Conservation (phyloP, 768 basidiomycete genomes). For the Rhodotorula toruloides region DNA sequence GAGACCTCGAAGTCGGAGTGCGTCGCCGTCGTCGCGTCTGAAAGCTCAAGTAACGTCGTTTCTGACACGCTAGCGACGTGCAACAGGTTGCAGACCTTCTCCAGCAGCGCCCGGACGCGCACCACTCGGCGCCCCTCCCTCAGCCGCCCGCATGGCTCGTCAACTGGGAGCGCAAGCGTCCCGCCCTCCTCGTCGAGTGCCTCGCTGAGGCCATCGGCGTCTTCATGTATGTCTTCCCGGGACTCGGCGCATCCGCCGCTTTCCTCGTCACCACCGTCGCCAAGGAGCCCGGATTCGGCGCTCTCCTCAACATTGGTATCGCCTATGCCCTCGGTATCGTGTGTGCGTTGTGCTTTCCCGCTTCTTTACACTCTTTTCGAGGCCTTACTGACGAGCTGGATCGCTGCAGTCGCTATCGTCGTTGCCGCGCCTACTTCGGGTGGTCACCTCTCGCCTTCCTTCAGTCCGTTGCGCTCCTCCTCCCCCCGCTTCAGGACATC, state of each 20-base stretch:
- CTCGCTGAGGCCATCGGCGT: slow-evolving; percentile 58
- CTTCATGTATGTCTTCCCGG: slow-evolving; percentile 51
- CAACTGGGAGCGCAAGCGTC: slow-evolving; percentile 30
- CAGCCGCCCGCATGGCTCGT: slow-evolving; percentile 15
- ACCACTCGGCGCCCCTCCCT: slow-evolving; percentile 13
- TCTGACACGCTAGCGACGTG: background rate
- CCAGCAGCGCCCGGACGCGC: background rate
- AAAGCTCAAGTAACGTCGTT: background rate
- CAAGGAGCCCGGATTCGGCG: slow-evolving; percentile 52
- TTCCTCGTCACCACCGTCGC: slow-evolving; percentile 54
- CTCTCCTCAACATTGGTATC: slow-evolving; percentile 57
- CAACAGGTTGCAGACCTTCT: slow-evolving; percentile 26
- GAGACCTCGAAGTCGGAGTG: slow-evolving; percentile 34
- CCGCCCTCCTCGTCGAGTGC: slow-evolving; percentile 50
- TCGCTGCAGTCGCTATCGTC: slow-evolving; percentile 51
- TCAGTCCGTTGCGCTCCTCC: slow-evolving; percentile 48
- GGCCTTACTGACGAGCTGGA: background rate
- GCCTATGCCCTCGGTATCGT: slow-evolving; percentile 60
- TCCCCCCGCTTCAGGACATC: rapidly evolving
- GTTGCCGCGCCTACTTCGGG: slow-evolving; percentile 55
- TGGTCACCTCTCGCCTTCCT: slow-evolving; percentile 62
- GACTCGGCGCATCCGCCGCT: slow-evolving; percentile 57
- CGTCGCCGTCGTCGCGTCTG: background rate
- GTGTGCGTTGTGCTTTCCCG: background rate
- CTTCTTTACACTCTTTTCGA: too few species aligned